phyloP scores from a whole-genome alignment of 768 basidiomycete species.

The Xerocomellus intermedius region DNA sequence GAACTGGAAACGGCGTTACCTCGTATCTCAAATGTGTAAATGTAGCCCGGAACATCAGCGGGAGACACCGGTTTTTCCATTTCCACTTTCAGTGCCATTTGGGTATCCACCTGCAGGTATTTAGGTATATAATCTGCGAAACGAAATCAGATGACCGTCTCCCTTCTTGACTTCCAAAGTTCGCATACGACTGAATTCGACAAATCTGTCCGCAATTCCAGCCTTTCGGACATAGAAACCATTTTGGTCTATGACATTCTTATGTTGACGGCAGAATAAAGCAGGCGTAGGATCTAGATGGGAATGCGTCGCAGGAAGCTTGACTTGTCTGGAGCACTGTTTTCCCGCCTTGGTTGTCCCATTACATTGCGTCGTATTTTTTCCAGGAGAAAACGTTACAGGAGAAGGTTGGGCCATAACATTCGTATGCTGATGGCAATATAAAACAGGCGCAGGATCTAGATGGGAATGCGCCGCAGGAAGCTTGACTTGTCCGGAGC shows the following conservation, averaged over 20 bases:
- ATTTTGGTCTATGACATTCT: slow-evolving; percentile 42
- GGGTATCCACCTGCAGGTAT: slow-evolving; percentile 62
- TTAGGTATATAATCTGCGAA: slow-evolving; percentile 64
- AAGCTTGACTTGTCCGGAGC: slow-evolving; percentile 56
- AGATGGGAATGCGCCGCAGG: slow-evolving; percentile 27
- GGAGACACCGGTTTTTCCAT: slow-evolving; percentile 54
- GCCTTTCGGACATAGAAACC: slow-evolving; percentile 58
- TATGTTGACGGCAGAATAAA: slow-evolving; percentile 68
- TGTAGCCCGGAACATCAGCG: slow-evolving; percentile 72
- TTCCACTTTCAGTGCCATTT: slow-evolving; percentile 50
- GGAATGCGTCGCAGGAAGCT: slow-evolving; percentile 34
- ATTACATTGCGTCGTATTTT: slow-evolving; percentile 47
- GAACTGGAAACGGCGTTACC: slow-evolving; percentile 39
- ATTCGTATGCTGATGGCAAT: slow-evolving; percentile 65
- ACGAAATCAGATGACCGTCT: slow-evolving; percentile 6
- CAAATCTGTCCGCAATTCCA: slow-evolving; percentile 40
- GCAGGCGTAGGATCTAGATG: slow-evolving; percentile 28
- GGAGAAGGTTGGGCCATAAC: slow-evolving; percentile 39
- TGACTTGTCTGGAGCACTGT: slow-evolving; percentile 60
- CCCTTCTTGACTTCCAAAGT: neutral
- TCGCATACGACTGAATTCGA: slow-evolving; percentile 55
- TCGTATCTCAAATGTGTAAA: slow-evolving; percentile 79
- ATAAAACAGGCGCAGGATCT: slow-evolving; percentile 37
- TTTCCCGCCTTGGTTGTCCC: slow-evolving; percentile 62
- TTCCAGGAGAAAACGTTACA: slow-evolving; percentile 20